Percentiles rank a stretch among this genome's conserved stretches.
These are phyloP conservation scores for Pyrenochaeta sp. DNA, from an alignment of 2,329 filamentous ascomycete genomes.

Conservation along the genomic window DNA sequence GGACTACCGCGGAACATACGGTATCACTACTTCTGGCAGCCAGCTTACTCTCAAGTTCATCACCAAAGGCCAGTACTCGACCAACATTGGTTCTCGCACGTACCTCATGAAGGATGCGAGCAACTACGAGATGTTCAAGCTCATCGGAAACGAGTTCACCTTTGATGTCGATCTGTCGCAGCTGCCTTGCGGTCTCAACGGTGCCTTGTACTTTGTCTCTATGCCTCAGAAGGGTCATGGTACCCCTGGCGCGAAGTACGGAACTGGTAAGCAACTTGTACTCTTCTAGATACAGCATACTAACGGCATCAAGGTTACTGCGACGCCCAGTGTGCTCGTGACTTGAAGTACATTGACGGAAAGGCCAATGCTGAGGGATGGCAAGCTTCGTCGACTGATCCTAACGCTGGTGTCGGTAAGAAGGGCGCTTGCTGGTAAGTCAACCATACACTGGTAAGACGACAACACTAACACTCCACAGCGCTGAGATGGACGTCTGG, in stretches of 20 bases:
- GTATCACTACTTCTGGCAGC: constrained; percentile 60
- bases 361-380: constrained; percentile 62
- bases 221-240: constrained; percentile 68
- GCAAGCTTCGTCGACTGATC: constrained; percentile 60
- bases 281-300: too few species aligned
- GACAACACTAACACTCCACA: too few species aligned
- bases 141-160: constrained; percentile 47
- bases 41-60: constrained; percentile 64
- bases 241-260: constrained; percentile 61
- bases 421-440: constrained; percentile 69
- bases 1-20: constrained; percentile 47
- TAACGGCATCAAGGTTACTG: too few species aligned
- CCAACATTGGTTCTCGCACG: constrained; percentile 48
- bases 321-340: constrained; percentile 46
- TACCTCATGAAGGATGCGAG: constrained; percentile 47
- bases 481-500: constrained; percentile 69
- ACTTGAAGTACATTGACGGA: constrained; percentile 61
- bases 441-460: too few species aligned
- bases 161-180: constrained; percentile 60
- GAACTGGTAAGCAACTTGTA: too few species aligned
- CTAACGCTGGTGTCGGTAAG: constrained; percentile 60
- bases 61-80: constrained; percentile 55
- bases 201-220: constrained; percentile 57
- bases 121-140: constrained; percentile 47
- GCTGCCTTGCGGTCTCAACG: constrained; percentile 74